These are phyloP conservation scores for Fusarium concolor DNA, from an alignment of 2,329 filamentous ascomycete genomes.

Conservation along the genomic window DNA sequence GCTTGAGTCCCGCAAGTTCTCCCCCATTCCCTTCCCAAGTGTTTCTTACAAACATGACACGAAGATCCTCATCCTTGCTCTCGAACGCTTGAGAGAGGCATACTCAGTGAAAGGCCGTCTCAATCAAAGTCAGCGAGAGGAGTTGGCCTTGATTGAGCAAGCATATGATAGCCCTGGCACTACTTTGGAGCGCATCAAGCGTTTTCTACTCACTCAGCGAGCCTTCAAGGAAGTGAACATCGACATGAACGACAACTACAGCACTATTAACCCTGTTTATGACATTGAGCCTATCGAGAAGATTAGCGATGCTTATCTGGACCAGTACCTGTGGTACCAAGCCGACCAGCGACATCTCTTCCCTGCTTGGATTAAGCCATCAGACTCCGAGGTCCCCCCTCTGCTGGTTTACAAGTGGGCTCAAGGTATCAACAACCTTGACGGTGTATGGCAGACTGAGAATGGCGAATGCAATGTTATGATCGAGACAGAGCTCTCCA, in stretches of 20 bases:
- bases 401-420: slow-evolving; percentile 98
- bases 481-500: slow-evolving; percentile 98
- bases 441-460: slow-evolving; percentile 92
- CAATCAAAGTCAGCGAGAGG: slow-evolving; percentile 97
- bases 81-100: slow-evolving; percentile 92
- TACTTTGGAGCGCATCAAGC: slow-evolving; percentile 94
- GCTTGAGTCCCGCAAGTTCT: slow-evolving; percentile 98
- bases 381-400: slow-evolving; percentile 96
- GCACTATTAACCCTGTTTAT: slow-evolving; percentile 98
- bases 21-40: slow-evolving; percentile 97
- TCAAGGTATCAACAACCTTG: slow-evolving; percentile 98
- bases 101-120: slow-evolving; percentile 97
- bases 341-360: slow-evolving; percentile 97
- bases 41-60: slow-evolving; percentile 99
- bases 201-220: slow-evolving; percentile 94
- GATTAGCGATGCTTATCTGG: slow-evolving; percentile 97
- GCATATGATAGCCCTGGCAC: slow-evolving; percentile 98
- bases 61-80: slow-evolving; percentile 94
- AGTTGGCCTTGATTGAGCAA: slow-evolving; percentile 95
- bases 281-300: slow-evolving; percentile 99
- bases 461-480: slow-evolving; percentile 98
- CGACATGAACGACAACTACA: slow-evolving; percentile 99
- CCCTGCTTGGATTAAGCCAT: slow-evolving; percentile 99
- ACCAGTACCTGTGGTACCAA: slow-evolving; percentile 99
- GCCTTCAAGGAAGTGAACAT: slow-evolving; percentile 99